A percentile compares a stretch with the other conserved stretches of the same genome.
Evolutionary conservation across 2,329 filamentous ascomycete genomes (phyloP).

Genomic region (Domatiomyces globalis): DNA sequence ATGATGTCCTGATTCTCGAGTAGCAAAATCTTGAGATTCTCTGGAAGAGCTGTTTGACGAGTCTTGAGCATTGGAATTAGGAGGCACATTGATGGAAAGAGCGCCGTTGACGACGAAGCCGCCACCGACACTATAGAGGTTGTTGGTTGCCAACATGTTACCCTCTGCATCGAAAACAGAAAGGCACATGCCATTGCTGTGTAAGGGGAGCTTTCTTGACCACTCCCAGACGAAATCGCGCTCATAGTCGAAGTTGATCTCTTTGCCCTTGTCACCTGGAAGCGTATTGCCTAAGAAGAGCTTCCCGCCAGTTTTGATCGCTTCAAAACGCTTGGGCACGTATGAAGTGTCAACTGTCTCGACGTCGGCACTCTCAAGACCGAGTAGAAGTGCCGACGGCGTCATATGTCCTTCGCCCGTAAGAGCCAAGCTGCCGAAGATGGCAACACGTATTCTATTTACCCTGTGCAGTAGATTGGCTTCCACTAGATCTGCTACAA

Average conservation of each 20-base stretch:
- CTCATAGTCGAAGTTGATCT: conserved; percentile 11
- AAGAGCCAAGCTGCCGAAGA: conserved; percentile 11
- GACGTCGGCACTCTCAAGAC: conserved; percentile 12
- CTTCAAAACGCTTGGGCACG: conserved; percentile 8
- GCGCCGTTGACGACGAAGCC: conserved; percentile 13
- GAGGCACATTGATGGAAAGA: conserved; percentile 1
- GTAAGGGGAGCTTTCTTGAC: conserved; percentile 9
- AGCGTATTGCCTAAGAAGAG: conserved; percentile 7
- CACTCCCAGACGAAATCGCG: conserved; percentile 14
- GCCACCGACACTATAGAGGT: conserved; percentile 14
- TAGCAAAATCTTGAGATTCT: not conserved
- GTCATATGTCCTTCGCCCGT: conserved; percentile 12
- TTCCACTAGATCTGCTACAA: conserved; percentile 12
- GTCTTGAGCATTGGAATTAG: not conserved
- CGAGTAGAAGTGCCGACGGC: conserved; percentile 11
- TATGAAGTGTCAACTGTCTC: conserved; percentile 13
- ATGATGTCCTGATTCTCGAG: conserved; percentile 5
- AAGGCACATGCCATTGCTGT: conserved; percentile 12
- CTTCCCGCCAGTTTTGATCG: conserved; percentile 9
- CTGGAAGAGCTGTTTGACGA: not conserved
- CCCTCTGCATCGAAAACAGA: conserved; percentile 11
- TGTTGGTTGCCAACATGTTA: conserved; percentile 10
- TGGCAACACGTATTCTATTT: conserved; percentile 9
- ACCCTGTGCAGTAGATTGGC: conserved; percentile 10
- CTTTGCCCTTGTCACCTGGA: conserved; percentile 2